Conservation (phyloP, 257 asterid species). For the Eucommia ulmoides region DNA sequence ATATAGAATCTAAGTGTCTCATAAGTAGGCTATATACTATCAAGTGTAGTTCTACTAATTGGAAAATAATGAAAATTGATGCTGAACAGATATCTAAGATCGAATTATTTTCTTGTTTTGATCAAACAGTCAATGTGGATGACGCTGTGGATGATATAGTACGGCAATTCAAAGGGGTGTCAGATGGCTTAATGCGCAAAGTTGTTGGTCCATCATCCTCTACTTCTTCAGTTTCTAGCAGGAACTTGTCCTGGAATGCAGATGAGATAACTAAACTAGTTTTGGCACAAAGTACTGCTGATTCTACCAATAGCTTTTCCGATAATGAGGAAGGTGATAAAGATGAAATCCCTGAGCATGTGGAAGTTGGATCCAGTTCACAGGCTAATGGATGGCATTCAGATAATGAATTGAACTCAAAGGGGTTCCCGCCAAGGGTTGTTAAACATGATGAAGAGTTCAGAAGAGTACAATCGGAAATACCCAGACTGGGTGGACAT, state of each 20-base stretch:
- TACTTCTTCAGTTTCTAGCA: conserved; percentile 27
- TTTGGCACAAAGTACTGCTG: conserved; percentile 40
- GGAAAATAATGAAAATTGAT: too few species aligned
- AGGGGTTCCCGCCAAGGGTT: conserved; percentile 39
- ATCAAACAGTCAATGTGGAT: conserved; percentile 77
- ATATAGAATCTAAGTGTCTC: too few species aligned
- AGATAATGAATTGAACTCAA: conserved; percentile 51
- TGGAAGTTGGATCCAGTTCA: conserved; percentile 29
- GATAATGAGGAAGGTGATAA: conserved; percentile 74
- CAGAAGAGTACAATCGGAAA: conserved; percentile 26
- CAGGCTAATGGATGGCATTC: conserved; percentile 52
- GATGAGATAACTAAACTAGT: conserved; percentile 53
- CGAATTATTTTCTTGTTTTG: conserved; percentile 5
- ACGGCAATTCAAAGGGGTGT: conserved; percentile 96
- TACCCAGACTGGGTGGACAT: conserved; percentile 26
- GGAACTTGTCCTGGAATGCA: conserved; percentile 54
- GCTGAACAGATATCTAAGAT: too few species aligned
- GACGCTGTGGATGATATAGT: conserved; percentile 98
- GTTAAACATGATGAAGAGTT: conserved; percentile 37
- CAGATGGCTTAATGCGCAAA: conserved; percentile 71
- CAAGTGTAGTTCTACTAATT: too few species aligned
- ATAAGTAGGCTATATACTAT: too few species aligned
- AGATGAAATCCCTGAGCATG: conserved; percentile 41
- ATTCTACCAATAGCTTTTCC: conserved; percentile 63
- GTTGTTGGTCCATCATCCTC: conserved; percentile 54